phyloP scores from a whole-genome alignment of 106 monocot genomes.

The Alisma plantagoaquatica region DNA sequence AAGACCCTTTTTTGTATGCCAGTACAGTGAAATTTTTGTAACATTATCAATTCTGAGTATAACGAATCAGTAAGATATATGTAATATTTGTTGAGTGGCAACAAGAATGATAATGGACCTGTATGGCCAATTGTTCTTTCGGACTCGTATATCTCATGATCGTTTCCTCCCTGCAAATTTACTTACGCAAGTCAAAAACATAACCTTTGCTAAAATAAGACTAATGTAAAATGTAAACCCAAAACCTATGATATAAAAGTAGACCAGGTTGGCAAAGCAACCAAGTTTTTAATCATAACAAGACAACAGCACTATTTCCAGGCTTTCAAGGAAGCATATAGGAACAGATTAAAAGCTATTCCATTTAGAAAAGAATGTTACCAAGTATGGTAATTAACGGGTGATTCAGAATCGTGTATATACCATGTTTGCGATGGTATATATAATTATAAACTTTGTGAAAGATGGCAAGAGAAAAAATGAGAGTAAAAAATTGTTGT shows the following conservation, averaged over 20 bases:
- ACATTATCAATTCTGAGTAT: not conserved
- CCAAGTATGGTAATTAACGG: not conserved
- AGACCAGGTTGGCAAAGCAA: not conserved
- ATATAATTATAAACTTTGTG: not conserved
- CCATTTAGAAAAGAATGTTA: not conserved
- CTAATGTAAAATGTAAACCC: not conserved
- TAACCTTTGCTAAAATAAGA: not conserved
- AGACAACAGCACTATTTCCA: not conserved
- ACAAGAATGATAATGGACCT: constrained; percentile 24
- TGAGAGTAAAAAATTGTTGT: not conserved
- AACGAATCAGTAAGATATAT: not conserved
- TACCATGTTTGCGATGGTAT: not conserved
- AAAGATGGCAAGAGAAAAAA: not conserved
- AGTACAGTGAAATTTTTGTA: not conserved
- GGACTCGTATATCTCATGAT: constrained; percentile 86
- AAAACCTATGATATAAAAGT: not conserved
- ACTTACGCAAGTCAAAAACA: not conserved
- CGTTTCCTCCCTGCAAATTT: constrained; percentile 77
- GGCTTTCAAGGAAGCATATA: not conserved
- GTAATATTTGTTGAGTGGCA: not conserved
- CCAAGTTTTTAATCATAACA: not conserved
- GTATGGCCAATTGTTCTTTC: constrained; percentile 81
- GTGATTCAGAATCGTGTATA: not conserved
- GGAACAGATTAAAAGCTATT: too few species aligned
- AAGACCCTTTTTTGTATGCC: not conserved